Conservation (phyloP, 2,329 filamentous ascomycete genomes). For the Trichoderma sp. region DNA sequence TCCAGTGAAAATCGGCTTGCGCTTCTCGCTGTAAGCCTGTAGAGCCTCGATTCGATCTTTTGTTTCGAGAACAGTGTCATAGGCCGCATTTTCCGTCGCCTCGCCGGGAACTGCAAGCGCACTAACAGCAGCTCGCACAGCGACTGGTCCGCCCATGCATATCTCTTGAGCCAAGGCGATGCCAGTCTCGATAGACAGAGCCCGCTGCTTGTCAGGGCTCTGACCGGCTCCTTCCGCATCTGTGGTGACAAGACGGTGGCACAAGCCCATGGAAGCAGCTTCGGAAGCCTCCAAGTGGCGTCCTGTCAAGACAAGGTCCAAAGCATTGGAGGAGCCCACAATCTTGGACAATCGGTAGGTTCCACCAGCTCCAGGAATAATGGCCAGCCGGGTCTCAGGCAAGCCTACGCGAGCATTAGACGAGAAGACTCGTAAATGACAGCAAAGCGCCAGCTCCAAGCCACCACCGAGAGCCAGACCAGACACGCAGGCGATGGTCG, state of each 20-base stretch:
- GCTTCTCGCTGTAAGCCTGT: neutral
- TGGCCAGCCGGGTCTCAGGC: neutral
- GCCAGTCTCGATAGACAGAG: neutral
- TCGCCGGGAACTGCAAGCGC: conserved; percentile 57
- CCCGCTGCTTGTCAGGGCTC: neutral
- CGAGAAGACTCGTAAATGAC: neutral
- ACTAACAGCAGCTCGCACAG: conserved; percentile 72
- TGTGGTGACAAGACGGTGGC: neutral
- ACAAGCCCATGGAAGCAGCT: neutral
- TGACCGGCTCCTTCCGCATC: neutral
- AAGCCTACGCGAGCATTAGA: neutral
- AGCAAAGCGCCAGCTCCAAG: neutral
- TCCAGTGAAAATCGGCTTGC: no score
- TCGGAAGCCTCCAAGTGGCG: neutral
- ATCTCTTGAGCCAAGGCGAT: conserved; percentile 41
- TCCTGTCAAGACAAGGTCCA: neutral
- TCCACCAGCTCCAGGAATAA: neutral
- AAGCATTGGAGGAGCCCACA: neutral
- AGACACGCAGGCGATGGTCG: conserved; percentile 84
- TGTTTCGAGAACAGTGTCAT: neutral
- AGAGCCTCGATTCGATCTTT: neutral
- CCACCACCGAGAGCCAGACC: conserved; percentile 84
- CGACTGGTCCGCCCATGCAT: conserved; percentile 86
- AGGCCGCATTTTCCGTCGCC: neutral
- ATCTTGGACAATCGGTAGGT: neutral